Conservation (phyloP, 768 basidiomycete genomes). For the Sarcodon aspratus region DNA sequence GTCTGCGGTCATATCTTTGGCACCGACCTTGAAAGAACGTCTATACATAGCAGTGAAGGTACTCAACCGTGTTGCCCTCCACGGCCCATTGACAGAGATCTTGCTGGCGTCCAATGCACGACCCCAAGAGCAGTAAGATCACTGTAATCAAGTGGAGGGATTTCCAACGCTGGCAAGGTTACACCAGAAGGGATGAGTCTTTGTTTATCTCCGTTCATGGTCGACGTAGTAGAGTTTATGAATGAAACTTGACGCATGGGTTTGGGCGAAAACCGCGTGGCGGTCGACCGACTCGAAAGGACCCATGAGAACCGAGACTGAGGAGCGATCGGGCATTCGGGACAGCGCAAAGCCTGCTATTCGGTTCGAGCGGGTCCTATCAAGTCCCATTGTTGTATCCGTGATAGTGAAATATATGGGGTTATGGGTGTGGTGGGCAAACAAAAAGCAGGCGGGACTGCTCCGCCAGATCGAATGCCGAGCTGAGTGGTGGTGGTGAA, state of each 20-base stretch:
- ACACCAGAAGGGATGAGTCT: constrained; percentile 31
- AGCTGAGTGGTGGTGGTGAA: not conserved
- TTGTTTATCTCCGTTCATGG: constrained; percentile 20
- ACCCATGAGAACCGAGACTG: constrained; percentile 21
- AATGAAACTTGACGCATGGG: too few relatives aligned
- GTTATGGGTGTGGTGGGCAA: too few relatives aligned
- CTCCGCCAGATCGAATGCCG: too few relatives aligned
- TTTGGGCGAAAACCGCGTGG: too few relatives aligned
- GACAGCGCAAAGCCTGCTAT: constrained; percentile 62
- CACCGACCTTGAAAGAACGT: constrained; percentile 30
- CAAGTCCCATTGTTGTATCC: too few relatives aligned
- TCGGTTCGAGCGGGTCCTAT: constrained; percentile 25
- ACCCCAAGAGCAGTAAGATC: constrained; percentile 64
- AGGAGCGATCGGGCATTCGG: constrained; percentile 51
- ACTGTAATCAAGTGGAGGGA: constrained; percentile 50
- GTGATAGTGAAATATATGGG: too few relatives aligned
- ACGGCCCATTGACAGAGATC: constrained; percentile 52
- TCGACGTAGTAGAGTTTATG: too few relatives aligned
- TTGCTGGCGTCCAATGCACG: constrained; percentile 46
- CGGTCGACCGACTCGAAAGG: too few relatives aligned
- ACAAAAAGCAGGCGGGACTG: constrained; percentile 4
- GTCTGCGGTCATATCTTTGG: constrained; percentile 40
- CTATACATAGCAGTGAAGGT: constrained; percentile 1
- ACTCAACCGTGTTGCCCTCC: constrained; percentile 47
- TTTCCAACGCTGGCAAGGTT: not conserved